Conservation (phyloP, 2,329 filamentous ascomycete genomes). For the Aspergillus pseudotamarii region DNA sequence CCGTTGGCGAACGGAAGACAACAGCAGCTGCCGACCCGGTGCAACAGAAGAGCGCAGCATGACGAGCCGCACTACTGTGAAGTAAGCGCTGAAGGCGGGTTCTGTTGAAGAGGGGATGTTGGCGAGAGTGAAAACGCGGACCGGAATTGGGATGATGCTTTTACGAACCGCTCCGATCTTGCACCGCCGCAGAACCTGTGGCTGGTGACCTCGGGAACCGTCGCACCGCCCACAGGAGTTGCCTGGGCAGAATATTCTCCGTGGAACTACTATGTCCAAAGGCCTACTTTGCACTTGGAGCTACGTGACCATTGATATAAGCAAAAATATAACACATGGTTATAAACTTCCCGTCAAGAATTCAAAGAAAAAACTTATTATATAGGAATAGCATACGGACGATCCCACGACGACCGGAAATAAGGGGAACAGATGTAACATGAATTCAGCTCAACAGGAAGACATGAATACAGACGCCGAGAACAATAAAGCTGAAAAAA, state of each 20-base stretch:
- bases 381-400: constrained; percentile 39
- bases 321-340: not conserved
- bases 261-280: not conserved
- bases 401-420: constrained; percentile 18
- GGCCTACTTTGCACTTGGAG: not conserved
- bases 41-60: constrained; percentile 60
- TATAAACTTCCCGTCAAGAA: constrained; percentile 11
- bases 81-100: constrained; percentile 29
- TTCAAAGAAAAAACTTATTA: constrained; percentile 31
- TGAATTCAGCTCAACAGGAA: constrained; percentile 31
- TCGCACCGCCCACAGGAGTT: constrained; percentile 19
- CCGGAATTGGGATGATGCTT: constrained; percentile 37
- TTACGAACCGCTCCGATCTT: constrained; percentile 45
- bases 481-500: constrained; percentile 32
- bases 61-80: constrained; percentile 48
- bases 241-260: not conserved
- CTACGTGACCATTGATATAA: constrained; percentile 3
- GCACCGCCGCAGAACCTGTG: constrained; percentile 25
- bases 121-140: constrained; percentile 35
- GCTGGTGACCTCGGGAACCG: constrained; percentile 28
- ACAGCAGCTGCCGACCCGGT: constrained; percentile 49
- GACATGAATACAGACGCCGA: constrained; percentile 37
- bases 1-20: constrained; percentile 40
- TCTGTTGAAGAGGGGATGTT: constrained; percentile 29
- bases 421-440: constrained; percentile 25